These are phyloP conservation scores for Cucumis cinereus DNA, from an alignment of 306 rosid species.

Conservation along the genomic window DNA sequence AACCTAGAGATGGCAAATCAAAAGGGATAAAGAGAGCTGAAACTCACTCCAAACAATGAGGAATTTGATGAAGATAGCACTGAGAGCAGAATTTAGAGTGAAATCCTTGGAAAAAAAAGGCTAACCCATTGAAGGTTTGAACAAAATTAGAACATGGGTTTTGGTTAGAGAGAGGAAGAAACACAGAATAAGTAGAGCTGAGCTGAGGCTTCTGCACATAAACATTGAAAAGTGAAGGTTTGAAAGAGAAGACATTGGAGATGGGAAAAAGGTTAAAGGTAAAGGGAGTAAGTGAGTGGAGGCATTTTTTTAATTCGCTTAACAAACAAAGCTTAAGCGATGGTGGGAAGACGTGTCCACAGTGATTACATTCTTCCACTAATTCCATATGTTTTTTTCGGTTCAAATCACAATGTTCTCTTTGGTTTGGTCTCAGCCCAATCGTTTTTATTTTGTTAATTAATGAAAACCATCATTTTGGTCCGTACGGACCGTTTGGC, in stretches of 20 bases:
- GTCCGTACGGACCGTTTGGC: too few species aligned
- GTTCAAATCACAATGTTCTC: background rate
- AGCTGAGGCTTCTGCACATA: background rate
- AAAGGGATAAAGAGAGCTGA: background rate
- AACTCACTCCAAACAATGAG: background rate
- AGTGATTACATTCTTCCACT: background rate
- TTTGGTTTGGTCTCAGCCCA: background rate
- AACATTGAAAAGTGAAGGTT: background rate
- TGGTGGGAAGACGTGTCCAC: slow-evolving; percentile 9
- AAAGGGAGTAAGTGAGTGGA: background rate
- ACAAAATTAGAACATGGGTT: background rate
- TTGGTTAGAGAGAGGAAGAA: background rate
- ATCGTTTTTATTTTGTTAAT: background rate
- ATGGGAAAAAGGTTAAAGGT: background rate
- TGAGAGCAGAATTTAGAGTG: background rate
- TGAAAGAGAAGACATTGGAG: background rate
- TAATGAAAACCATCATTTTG: too few species aligned
- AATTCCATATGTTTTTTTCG: background rate
- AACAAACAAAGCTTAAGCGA: background rate
- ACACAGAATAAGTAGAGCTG: background rate
- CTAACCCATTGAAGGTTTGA: background rate
- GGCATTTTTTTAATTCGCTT: slow-evolving; percentile 3
- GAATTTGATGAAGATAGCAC: background rate
- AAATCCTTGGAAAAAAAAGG: background rate
- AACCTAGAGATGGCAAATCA: background rate